phyloP scores from a whole-genome alignment of 2,329 filamentous ascomycete species.

The Penicillium sp. region DNA sequence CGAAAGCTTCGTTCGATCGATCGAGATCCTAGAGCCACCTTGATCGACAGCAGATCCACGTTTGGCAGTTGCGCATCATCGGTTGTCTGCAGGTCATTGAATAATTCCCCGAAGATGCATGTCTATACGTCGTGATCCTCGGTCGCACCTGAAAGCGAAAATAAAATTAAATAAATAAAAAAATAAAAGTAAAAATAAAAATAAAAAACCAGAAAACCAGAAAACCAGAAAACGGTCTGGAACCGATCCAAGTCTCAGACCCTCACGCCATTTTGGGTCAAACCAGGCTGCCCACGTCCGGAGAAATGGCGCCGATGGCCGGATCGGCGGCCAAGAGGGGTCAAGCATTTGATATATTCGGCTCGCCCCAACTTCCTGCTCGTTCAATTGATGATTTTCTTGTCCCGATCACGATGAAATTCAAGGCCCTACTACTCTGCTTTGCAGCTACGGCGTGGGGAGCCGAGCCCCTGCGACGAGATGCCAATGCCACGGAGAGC shows the following conservation, averaged over 20 bases:
- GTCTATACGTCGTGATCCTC: neutral
- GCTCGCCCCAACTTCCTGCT: neutral
- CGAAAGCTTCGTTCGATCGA: no score
- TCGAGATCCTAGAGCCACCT: no score
- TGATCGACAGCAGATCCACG: no score
- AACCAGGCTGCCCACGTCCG: neutral
- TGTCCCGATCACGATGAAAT: conserved; percentile 17
- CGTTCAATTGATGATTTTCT: neutral
- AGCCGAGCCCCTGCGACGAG: conserved; percentile 14
- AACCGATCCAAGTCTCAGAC: neutral
- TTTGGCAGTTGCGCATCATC: no score
- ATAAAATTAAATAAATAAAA: no score
- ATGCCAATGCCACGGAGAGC: conserved; percentile 4
- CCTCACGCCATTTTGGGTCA: neutral
- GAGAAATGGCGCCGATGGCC: conserved; percentile 1
- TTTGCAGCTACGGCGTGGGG: conserved; percentile 17
- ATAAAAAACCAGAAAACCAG: neutral
- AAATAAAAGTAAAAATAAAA: no score
- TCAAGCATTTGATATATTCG: conserved; percentile 20
- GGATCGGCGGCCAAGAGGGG: conserved; percentile 7
- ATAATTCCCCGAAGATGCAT: neutral
- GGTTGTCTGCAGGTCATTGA: no score
- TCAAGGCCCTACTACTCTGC: conserved; percentile 11
- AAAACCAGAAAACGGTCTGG: neutral
- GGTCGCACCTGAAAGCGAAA: neutral